Evolutionary conservation across 129 eudicot species (phyloP).

Genomic region (Lonicera japonica): DNA sequence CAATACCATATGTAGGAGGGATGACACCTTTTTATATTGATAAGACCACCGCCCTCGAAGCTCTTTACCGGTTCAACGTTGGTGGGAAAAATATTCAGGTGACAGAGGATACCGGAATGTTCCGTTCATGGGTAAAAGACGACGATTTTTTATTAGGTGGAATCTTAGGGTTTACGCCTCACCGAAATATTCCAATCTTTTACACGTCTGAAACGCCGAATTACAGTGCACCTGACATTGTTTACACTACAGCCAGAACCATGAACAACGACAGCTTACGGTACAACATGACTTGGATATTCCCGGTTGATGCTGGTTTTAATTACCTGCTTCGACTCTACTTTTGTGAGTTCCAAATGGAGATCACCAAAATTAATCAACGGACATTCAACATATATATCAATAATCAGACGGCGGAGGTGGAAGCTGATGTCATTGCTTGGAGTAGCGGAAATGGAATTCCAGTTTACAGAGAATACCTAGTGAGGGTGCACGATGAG

Average conservation of each 20-base stretch:
- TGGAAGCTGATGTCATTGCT: background rate
- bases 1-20: too few relatives aligned
- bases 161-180: background rate
- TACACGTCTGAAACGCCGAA: background rate
- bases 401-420: constrained; percentile 13
- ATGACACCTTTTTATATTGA: background rate
- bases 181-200: background rate
- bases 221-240: background rate
- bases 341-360: too few relatives aligned
- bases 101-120: too few relatives aligned
- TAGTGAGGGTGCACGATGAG: too few relatives aligned
- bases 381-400: too few relatives aligned
- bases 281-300: constrained; percentile 16
- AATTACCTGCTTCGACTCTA: too few relatives aligned
- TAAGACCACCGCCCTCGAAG: constrained; percentile 10
- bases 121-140: too few relatives aligned
- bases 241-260: constrained; percentile 2
- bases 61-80: constrained; percentile 18
- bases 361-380: too few relatives aligned
- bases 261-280: background rate
- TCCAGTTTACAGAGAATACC: constrained; percentile 23
- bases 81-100: too few relatives aligned
- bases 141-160: background rate
- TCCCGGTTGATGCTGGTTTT: constrained; percentile 26
- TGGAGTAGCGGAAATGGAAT: background rate